These are phyloP conservation scores for Botrytis cinerea DNA, from an alignment of 2,329 filamentous ascomycete genomes.

Conservation along the genomic window DNA sequence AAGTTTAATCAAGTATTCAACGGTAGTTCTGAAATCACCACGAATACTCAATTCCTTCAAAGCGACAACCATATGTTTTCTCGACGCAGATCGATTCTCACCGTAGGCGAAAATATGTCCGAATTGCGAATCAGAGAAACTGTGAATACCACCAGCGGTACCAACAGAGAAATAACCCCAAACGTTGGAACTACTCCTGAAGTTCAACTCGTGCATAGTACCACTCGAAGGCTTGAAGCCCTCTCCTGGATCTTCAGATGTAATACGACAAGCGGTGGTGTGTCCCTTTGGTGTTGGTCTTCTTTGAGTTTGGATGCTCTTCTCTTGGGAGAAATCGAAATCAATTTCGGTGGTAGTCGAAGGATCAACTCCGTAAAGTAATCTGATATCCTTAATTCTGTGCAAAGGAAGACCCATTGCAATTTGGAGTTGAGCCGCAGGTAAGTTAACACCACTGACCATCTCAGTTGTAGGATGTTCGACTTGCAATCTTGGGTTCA, in stretches of 20 bases:
- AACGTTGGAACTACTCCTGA: slow-evolving; percentile 96
- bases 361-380: slow-evolving; percentile 94
- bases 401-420: slow-evolving; percentile 98
- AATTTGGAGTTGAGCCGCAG: slow-evolving; percentile 95
- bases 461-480: slow-evolving; percentile 99
- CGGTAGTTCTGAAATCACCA: slow-evolving; percentile 97
- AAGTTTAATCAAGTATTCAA: slow-evolving; percentile 98
- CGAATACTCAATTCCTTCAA: slow-evolving; percentile 99
- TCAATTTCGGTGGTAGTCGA: slow-evolving; percentile 86
- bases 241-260: slow-evolving; percentile 96
- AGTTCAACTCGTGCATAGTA: slow-evolving; percentile 99
- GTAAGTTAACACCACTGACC: slow-evolving; percentile 96
- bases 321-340: slow-evolving; percentile 90
- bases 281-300: slow-evolving; percentile 93
- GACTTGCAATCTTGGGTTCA: slow-evolving; percentile 98
- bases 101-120: slow-evolving; percentile 99
- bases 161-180: slow-evolving; percentile 99
- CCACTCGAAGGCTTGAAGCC: slow-evolving; percentile 99
- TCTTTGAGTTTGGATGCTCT: slow-evolving; percentile 80
- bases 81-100: slow-evolving; percentile 91
- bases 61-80: slow-evolving; percentile 99
- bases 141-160: slow-evolving; percentile 95
- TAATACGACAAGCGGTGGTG: slow-evolving; percentile 98
- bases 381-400: slow-evolving; percentile 91
- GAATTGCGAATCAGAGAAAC: slow-evolving; percentile 98